Percentiles rank a stretch among this genome's conserved stretches.
These are phyloP conservation scores for Solanum arcanum DNA, from an alignment of 257 asterid genomes.

Conservation along the genomic window DNA sequence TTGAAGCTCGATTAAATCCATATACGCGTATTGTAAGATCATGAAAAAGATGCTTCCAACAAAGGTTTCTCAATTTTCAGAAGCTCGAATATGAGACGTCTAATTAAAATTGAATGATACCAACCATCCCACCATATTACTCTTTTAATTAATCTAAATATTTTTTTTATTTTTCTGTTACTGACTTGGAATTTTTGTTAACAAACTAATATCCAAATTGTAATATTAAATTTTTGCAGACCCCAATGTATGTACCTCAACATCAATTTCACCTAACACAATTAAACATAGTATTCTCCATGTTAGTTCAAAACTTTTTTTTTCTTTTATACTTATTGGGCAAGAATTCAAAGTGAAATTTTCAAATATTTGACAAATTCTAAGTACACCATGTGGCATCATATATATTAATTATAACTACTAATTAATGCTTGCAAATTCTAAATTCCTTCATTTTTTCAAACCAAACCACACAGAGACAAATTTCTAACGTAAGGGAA, in stretches of 20 bases:
- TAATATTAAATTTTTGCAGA: background rate
- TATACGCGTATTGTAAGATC: fast-evolving
- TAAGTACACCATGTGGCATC: background rate
- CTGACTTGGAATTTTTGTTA: background rate
- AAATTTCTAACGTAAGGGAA: background rate
- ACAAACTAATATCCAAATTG: background rate
- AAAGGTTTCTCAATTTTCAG: background rate
- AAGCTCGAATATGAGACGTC: background rate
- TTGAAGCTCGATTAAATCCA: fast-evolving
- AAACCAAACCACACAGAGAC: background rate
- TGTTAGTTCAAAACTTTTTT: background rate
- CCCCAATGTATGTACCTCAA: background rate
- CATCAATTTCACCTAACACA: background rate
- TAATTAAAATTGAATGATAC: background rate
- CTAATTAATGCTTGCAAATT: background rate
- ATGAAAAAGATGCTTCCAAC: background rate
- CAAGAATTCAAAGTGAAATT: background rate
- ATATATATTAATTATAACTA: background rate
- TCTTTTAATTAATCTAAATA: background rate
- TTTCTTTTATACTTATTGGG: background rate
- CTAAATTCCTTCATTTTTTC: background rate
- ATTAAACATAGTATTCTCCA: background rate
- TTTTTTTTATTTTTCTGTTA: background rate
- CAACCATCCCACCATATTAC: background rate
- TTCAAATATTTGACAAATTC: slow-evolving; percentile 1